Conservation (phyloP, 148 eudicot genomes). For the Camellia lanceoleosa region DNA sequence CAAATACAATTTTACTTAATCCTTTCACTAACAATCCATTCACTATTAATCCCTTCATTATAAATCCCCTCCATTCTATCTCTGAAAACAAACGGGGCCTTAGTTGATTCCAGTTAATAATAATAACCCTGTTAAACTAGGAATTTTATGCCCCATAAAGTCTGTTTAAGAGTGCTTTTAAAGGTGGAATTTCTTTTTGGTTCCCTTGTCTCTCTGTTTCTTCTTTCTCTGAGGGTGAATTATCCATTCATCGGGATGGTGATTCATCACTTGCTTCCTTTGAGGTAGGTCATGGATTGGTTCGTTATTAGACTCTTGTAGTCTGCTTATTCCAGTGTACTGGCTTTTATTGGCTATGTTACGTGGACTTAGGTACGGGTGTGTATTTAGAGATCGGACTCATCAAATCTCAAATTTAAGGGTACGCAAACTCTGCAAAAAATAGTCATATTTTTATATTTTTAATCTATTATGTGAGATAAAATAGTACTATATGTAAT, state of each 20-base stretch:
- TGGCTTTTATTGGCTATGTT: not conserved
- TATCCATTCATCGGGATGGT: not conserved
- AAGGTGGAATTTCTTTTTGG: not conserved
- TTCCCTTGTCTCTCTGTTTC: not conserved
- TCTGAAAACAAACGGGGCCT: no score
- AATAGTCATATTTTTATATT: no score
- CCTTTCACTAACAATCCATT: no score
- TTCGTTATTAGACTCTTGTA: not conserved
- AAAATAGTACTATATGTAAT: no score
- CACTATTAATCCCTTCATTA: no score
- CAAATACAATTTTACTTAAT: no score
- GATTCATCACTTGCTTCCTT: slow-evolving; percentile 6
- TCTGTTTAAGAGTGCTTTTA: not conserved
- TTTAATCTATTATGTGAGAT: no score
- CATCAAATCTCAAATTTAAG: no score
- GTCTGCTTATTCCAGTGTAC: not conserved
- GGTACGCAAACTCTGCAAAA: no score
- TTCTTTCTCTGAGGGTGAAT: not conserved
- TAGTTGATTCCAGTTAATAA: not conserved
- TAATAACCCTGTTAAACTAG: not conserved
- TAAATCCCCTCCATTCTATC: no score
- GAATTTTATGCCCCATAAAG: not conserved
- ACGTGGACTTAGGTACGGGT: not conserved
- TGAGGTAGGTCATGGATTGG: not conserved
- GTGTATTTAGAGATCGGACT: no score